These are phyloP conservation scores for Lactarius sanguifluus DNA, from an alignment of 768 basidiomycete genomes.

Conservation along the genomic window DNA sequence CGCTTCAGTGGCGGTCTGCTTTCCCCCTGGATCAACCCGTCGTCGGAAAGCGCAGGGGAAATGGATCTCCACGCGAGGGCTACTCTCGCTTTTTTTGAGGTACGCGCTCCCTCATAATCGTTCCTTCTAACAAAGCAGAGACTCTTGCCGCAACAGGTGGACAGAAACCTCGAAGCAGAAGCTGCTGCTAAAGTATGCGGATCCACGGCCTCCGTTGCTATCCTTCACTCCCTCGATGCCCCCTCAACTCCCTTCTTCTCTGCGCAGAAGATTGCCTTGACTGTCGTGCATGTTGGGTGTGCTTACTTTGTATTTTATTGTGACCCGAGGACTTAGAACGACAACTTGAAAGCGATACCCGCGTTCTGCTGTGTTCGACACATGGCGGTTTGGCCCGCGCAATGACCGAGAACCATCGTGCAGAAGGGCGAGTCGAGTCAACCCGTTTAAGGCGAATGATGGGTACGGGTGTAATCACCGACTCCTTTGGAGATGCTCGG, in stretches of 20 bases:
- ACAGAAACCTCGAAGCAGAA: conserved; percentile 68
- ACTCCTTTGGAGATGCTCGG: conserved; percentile 93
- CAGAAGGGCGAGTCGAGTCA: conserved; percentile 86
- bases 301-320: conserved; percentile 28
- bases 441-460: conserved; percentile 85
- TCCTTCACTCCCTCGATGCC: conserved; percentile 87
- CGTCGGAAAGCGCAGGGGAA: conserved; percentile 31
- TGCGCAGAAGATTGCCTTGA: conserved; percentile 70
- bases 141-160: conserved; percentile 49
- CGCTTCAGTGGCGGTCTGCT: conserved; percentile 83
- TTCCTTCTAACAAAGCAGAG: conserved; percentile 2
- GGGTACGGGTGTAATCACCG: conserved; percentile 85
- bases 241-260: conserved; percentile 83
- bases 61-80: conserved; percentile 82
- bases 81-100: conserved; percentile 85
- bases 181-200: conserved; percentile 74
- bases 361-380: conserved; percentile 78
- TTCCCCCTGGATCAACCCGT: conserved; percentile 55
- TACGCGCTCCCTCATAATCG: conserved; percentile 37
- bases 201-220: conserved; percentile 86
- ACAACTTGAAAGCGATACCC: conserved; percentile 66
- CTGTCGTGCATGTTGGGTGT: conserved; percentile 91
- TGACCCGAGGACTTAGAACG: not conserved
- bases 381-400: conserved; percentile 70
- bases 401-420: conserved; percentile 94